phyloP scores from a whole-genome alignment of 108 stramenopile species.

The Stephanodiscus minutulus region DNA sequence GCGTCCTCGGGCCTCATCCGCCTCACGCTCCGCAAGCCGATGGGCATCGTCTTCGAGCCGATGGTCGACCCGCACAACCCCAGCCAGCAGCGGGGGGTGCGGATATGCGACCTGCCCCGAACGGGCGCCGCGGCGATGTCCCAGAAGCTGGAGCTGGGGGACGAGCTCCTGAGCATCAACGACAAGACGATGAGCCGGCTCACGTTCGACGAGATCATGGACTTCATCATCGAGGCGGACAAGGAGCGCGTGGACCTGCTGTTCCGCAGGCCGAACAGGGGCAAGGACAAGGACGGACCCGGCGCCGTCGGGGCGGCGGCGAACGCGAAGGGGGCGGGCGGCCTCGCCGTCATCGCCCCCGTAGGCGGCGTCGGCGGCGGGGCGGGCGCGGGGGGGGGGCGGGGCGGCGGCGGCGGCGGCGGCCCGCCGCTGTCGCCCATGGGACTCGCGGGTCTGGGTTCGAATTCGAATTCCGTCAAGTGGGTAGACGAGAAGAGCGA shows the following conservation, averaged over 20 bases:
- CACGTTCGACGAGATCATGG: slow-evolving; percentile 91
- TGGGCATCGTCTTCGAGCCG: slow-evolving; percentile 91
- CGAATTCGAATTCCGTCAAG: slow-evolving; percentile 59
- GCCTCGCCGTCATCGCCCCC: no score
- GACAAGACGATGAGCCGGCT: slow-evolving; percentile 84
- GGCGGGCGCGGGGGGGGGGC: no score
- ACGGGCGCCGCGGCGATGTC: slow-evolving; percentile 84
- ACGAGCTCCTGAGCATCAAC: slow-evolving; percentile 83
- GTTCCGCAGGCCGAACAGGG: slow-evolving; percentile 79
- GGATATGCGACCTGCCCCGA: slow-evolving; percentile 84
- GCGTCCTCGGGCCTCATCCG: slow-evolving; percentile 61
- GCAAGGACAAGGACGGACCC: slow-evolving; percentile 21
- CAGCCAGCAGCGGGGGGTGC: slow-evolving; percentile 67
- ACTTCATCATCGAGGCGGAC: slow-evolving; percentile 89
- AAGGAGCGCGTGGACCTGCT: slow-evolving; percentile 79
- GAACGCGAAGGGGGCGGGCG: no score
- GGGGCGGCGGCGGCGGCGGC: neutral
- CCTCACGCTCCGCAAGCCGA: slow-evolving; percentile 79
- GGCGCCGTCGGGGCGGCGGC: neutral
- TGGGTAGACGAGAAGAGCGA: slow-evolving; percentile 62
- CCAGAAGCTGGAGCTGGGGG: slow-evolving; percentile 78
- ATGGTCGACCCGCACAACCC: slow-evolving; percentile 81
- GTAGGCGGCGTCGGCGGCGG: neutral
- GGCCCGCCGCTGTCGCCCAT: slow-evolving; percentile 10
- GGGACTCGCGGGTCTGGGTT: slow-evolving; percentile 13